Conservation (phyloP, 805 yeast species). For the Suhomyces vadensis region DNA sequence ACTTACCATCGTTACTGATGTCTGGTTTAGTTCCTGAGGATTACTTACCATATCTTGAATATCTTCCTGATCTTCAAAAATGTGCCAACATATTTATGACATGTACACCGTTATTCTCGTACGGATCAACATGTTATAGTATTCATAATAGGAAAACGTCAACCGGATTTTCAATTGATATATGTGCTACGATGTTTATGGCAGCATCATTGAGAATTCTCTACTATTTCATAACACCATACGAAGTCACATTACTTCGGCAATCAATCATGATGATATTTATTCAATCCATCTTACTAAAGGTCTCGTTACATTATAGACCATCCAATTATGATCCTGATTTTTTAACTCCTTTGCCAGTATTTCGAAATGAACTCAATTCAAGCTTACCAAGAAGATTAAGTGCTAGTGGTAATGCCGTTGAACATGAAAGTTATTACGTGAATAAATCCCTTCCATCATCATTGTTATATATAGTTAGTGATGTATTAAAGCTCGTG, state of each 20-base stretch:
- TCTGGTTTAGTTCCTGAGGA: constrained; percentile 18
- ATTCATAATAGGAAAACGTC: constrained; percentile 66
- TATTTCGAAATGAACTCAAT: constrained; percentile 29
- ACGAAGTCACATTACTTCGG: constrained; percentile 72
- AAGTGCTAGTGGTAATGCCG: constrained; percentile 12
- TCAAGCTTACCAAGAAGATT: constrained; percentile 21
- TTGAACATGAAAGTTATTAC: constrained; percentile 19
- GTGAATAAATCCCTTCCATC: constrained; percentile 5
- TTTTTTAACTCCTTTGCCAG: constrained; percentile 28
- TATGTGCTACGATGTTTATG: constrained; percentile 87
- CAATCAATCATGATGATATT: constrained; percentile 86
- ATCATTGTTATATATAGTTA: constrained; percentile 4
- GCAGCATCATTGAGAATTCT: constrained; percentile 72
- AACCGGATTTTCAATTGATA: constrained; percentile 85
- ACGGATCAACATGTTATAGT: constrained; percentile 77
- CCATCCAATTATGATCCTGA: constrained; percentile 39
- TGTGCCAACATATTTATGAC: constrained; percentile 67
- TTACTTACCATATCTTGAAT: constrained; percentile 24
- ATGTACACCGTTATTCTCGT: constrained; percentile 82
- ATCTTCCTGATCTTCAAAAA: constrained; percentile 45
- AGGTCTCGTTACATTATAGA: constrained; percentile 61
- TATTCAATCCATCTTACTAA: constrained; percentile 67
- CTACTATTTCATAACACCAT: constrained; percentile 78
- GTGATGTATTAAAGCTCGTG: constrained; percentile 11
- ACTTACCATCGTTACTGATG: constrained; percentile 4